Evolutionary conservation across 306 rosid genomes (phyloP), one percentile per base, ranked within the genome.

Genomic region (Prunus davidiana): DNA sequence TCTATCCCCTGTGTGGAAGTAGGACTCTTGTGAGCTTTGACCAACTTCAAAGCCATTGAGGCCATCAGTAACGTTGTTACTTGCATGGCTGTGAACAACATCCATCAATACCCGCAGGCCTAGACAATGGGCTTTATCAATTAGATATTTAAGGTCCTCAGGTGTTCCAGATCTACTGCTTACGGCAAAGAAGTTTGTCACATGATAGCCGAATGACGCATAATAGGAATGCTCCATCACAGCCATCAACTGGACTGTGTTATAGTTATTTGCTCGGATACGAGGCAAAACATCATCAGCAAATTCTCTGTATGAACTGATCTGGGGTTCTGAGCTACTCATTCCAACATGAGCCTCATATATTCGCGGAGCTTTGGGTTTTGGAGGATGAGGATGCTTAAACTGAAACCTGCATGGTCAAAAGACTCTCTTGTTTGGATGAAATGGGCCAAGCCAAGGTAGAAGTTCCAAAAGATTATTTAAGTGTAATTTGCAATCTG

Each of bases 211-310:
- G 75, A 94, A 94, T 43, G 98, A 94, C 76, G 95, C 98, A 85
- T 94, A 94, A 86, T 94, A 94, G 61, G 98, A 94, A 80, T 94
- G 98, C 84, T 94, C 98, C 97, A 94, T 91, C 80, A 94, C 91
- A 16, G 97, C 97, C 98, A 94, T 94, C 84, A 94, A 85, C 82
- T 94, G 98, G 74, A 94, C 95, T 52, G 96, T 94, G 84, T 90
- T 94, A 66, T 94, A 94, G 91, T 94, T 90, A 79, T 90, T 94
- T 81, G 80, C 93, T 65, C 28, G 86, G 73, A 92, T 88, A 73
- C 93, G 98, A 83, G 98, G 98, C 81, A 94, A 86, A 70, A 92
- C 52, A 58, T 87, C 84, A 77, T 94, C 98, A 41, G 98, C 98
- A 79, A 94, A 94, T 85, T 92, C 96, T 80, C 88, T 88, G 82